These are phyloP conservation scores for Mariannaea sp. DNA, from an alignment of 2,329 filamentous ascomycete genomes.

Conservation along the genomic window DNA sequence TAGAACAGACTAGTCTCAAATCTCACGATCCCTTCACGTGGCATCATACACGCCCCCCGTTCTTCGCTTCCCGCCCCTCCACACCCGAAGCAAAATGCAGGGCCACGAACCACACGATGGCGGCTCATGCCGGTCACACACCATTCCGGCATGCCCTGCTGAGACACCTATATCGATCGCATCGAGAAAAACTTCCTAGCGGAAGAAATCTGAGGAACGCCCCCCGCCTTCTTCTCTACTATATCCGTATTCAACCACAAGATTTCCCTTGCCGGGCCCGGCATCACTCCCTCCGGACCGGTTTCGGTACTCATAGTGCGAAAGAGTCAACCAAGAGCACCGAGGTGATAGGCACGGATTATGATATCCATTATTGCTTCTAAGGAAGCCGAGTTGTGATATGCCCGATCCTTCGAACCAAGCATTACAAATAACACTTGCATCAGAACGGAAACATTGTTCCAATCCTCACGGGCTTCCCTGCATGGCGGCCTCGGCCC, in stretches of 20 bases:
- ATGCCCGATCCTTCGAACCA: too few relatives aligned
- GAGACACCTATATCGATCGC: neutral
- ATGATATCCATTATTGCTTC: neutral
- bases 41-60: conserved; percentile 1
- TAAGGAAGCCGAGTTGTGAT: too few relatives aligned
- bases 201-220: neutral
- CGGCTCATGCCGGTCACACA: conserved; percentile 11
- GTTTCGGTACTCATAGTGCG: neutral
- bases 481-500: neutral
- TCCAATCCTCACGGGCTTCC: neutral
- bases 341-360: neutral
- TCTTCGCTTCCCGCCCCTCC: conserved; percentile 2
- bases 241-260: neutral
- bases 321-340: neutral
- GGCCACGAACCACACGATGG: conserved; percentile 8
- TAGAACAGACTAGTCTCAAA: neutral
- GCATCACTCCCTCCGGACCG: neutral
- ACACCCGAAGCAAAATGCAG: neutral
- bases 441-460: neutral
- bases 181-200: neutral
- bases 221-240: neutral
- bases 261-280: neutral
- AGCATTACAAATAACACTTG: too few relatives aligned
- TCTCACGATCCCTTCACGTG: conserved; percentile 12
- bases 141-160: neutral